Evolutionary conservation across 2,329 filamentous ascomycete genomes (phyloP).

Genomic region (Calonectria pteridis): DNA sequence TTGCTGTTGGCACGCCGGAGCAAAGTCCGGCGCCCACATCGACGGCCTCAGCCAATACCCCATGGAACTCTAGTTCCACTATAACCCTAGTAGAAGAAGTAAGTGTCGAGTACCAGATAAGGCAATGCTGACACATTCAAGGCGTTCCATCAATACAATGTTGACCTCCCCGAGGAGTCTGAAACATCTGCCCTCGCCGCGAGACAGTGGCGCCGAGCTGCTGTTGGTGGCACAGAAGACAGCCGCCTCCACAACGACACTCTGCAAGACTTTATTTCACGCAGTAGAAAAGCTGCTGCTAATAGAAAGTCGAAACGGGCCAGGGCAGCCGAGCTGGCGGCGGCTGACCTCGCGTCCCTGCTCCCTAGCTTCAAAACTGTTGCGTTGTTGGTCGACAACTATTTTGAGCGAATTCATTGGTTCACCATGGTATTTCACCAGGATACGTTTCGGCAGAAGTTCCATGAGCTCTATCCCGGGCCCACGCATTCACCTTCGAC

Average conservation of each 20-base stretch:
- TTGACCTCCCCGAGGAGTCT: constrained; percentile 21
- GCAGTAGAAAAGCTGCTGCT: background rate
- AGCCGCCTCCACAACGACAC: background rate
- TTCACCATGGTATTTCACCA: constrained; percentile 54
- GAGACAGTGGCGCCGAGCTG: constrained; percentile 18
- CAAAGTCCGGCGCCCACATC: background rate
- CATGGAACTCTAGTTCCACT: constrained; percentile 12
- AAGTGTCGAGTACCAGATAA: background rate
- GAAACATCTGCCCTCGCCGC: constrained; percentile 31
- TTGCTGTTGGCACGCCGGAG: background rate
- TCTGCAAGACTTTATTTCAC: background rate
- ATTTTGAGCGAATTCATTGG: constrained; percentile 55
- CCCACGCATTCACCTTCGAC: background rate
- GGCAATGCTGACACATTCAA: constrained; percentile 1
- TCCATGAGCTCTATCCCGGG: constrained; percentile 23
- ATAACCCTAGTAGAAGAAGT: constrained; percentile 15
- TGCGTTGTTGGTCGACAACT: constrained; percentile 47
- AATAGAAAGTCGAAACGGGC: background rate
- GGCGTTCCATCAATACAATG: constrained; percentile 37
- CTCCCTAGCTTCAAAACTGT: constrained; percentile 42
- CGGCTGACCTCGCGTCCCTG: constrained; percentile 24
- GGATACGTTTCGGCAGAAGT: constrained; percentile 42
- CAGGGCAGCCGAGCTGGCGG: background rate
- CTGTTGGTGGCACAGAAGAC: background rate
- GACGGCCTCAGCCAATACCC: background rate